Base-by-base conservation (phyloP, 768 basidiomycete genomes). In the Leccinum fibrillosum region DNA sequence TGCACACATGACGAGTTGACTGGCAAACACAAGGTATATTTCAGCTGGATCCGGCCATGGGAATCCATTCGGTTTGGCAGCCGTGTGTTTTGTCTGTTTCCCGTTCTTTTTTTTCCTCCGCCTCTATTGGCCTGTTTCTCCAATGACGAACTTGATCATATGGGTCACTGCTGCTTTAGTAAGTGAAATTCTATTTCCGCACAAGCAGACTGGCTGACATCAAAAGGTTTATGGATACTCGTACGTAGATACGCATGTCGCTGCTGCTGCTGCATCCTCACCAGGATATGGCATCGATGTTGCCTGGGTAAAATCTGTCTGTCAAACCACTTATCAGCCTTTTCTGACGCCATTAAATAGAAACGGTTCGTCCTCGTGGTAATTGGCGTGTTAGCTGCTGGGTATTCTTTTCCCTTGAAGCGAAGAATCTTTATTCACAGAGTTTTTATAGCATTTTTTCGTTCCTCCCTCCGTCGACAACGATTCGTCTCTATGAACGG, bases 401-500 rank as follows among this genome's bases (percentile, higher is more conserved):
- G 89, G 90, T 88, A 70, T 61, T 81, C 70, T 10, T 44, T 37
- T 4, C 2, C 2, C 15, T 49, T 10, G 0, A 3, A 1, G 11
- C 17, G 4, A n/a, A 50, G 1, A 3, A 11, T 2, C 45, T 52
- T 13, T 35, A 10, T 60, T 47, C 15, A 68, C 26, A 64, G 34
- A 11, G 1, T 11, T 57, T 30, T 55, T 30, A 1, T 62, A 87
- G 89, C 60, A 69, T 89, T n/a, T 79, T 85, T 63, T 91, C 83
- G 9, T 85, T 84, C 76, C 75, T 86, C 19, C 89, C 84, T n/a
- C 88, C 85, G n/a, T 81, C 86, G 0, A 88, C 82, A 1, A 89
- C 91, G 0, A 84, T 91, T 37, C 83, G 91, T 5, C 73, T 74
- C 9, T 92, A 92, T 62, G 86, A 92, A 61, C 84, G 92, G 4